phyloP scores from a whole-genome alignment of 306 rosid species.

The Malus domestica region DNA sequence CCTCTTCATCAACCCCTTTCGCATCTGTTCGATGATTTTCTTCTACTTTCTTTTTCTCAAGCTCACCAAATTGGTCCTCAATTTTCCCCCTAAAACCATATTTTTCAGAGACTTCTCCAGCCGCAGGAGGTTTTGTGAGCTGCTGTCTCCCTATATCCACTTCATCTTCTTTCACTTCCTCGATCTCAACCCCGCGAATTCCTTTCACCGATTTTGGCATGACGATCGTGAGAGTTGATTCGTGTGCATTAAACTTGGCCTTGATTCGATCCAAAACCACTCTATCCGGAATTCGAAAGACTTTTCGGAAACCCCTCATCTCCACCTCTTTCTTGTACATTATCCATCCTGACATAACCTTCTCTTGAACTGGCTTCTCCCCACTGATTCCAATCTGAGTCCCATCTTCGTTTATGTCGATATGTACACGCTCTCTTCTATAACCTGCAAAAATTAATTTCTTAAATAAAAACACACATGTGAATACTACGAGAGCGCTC shows the following conservation, averaged over 20 bases:
- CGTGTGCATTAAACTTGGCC: slow-evolving; percentile 51
- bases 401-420: slow-evolving; percentile 68
- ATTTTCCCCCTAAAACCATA: neutral
- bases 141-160: neutral
- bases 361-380: slow-evolving; percentile 58
- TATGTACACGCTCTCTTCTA: slow-evolving; percentile 39
- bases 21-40: neutral
- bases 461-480: neutral
- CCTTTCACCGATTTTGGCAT: slow-evolving; percentile 66
- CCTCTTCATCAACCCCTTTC: neutral
- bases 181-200: slow-evolving; percentile 33
- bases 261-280: slow-evolving; percentile 56
- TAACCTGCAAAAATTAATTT: slow-evolving; percentile 38
- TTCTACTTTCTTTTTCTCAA: neutral
- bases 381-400: slow-evolving; percentile 41
- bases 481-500: neutral
- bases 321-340: slow-evolving; percentile 49
- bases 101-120: neutral
- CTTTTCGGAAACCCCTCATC: slow-evolving; percentile 41
- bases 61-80: neutral
- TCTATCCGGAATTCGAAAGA: slow-evolving; percentile 54
- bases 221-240: slow-evolving; percentile 36
- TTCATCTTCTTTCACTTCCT: slow-evolving; percentile 48
- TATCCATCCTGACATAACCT: slow-evolving; percentile 48
- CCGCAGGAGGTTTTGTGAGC: slow-evolving; percentile 5